phyloP scores from a whole-genome alignment of 192 early-diverging fungal species.

The Linnemannia zychae region DNA sequence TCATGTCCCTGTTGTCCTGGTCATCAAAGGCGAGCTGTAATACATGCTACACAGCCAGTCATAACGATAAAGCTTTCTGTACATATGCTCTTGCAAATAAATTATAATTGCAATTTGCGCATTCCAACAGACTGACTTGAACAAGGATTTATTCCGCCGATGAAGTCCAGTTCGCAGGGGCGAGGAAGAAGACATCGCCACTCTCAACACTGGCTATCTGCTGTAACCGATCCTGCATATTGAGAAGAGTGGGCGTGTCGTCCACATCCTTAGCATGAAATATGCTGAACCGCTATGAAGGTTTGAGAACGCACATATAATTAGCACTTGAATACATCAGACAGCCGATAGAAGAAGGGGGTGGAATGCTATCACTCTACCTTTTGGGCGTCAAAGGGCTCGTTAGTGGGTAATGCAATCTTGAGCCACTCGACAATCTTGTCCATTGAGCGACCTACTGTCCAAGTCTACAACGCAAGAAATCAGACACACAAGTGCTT shows the following conservation, averaged over 20 bases:
- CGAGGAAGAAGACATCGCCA: slow-evolving; percentile 40
- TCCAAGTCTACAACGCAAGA: slow-evolving; percentile 26
- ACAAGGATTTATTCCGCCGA: not conserved
- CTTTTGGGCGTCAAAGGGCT: slow-evolving; percentile 45
- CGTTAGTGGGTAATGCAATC: slow-evolving; percentile 21
- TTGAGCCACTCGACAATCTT: slow-evolving; percentile 47
- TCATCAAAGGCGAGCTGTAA: slow-evolving; percentile 58
- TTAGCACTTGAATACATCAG: not conserved
- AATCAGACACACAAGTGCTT: not conserved
- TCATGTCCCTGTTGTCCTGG: slow-evolving; percentile 84
- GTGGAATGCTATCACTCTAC: not conserved
- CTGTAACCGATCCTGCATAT: slow-evolving; percentile 37
- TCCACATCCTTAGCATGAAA: slow-evolving; percentile 39
- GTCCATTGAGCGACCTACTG: slow-evolving; percentile 35
- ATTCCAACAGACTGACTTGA: too few species aligned
- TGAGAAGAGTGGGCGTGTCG: slow-evolving; percentile 15
- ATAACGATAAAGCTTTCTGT: too few species aligned
- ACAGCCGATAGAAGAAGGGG: too few species aligned
- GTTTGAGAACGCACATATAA: not conserved
- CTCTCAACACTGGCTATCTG: slow-evolving; percentile 16
- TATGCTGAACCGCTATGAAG: slow-evolving; percentile 38
- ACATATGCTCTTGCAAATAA: not conserved
- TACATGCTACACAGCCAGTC: too few species aligned
- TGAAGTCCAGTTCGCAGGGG: slow-evolving; percentile 35
- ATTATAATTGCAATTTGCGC: not conserved